Base-by-base conservation (phyloP, 2,329 filamentous ascomycete species). In the Elsinoe necatrix region DNA sequence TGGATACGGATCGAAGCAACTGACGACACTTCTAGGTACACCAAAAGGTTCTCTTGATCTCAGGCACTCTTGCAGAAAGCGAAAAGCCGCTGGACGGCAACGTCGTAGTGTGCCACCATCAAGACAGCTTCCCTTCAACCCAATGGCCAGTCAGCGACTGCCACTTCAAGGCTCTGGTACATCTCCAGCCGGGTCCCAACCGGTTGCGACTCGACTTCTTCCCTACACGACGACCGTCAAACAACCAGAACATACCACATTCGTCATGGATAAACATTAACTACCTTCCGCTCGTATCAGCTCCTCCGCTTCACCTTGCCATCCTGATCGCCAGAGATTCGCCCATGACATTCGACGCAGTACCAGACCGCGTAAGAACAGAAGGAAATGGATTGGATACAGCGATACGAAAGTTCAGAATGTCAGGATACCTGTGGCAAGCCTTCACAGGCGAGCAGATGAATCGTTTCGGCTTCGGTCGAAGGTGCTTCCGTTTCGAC, bases 381-480 rank as follows among this genome's bases (percentile, higher is more conserved):
- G 91, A 95, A 75, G 91, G 89, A 16, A 95, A 95, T 69, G 80
- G 80, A 1, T 68, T 97, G 34, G 85, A 91, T 9, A 83, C 82
- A 6, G 93, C 93, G 0, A 79, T 95, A 54, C 83, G 82, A 65
- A 98, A 98, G 69, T 96, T 93, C 68, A 83, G 91, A 61, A 96
- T 95, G 87, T 86, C 90, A 16, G 92, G 89, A 21, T 96, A 97
- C 68, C 77, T 97, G 12, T 97, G 93, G 91, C 93, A 98, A 69
- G 89, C 91, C 6, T 97, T 95, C 66, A 97, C 92, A 0, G 89
- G 89, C 5, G 93, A 98, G 69, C 91, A 97, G 69, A 97, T 97
- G 92, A 86, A 83, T 69, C 84, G 89, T 61, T 87, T 95, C 68
- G 87, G 86, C 59, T 82, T 97, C 63, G 90, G 91, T 8, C 81